phyloP scores from a whole-genome alignment of 2,329 filamentous ascomycete genomes.

The Colletotrichum brevisporum region DNA sequence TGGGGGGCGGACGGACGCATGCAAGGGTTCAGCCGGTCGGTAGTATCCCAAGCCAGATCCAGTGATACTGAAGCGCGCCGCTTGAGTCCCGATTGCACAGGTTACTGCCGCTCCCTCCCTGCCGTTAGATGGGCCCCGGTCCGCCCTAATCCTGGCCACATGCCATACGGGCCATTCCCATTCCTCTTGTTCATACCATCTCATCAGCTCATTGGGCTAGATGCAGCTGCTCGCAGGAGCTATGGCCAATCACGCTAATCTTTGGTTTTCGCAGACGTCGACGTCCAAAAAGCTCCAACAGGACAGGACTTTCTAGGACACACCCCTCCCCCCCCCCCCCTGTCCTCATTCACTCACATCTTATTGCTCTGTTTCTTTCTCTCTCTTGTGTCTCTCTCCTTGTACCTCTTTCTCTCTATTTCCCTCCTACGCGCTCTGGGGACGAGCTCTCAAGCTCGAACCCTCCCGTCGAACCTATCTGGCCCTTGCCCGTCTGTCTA shows the following conservation, averaged over 20 bases:
- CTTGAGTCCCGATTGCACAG: conserved; percentile 40
- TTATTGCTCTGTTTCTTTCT: neutral
- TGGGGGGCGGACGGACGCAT: conserved; percentile 37
- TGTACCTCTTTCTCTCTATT: neutral
- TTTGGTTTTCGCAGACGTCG: conserved; percentile 35
- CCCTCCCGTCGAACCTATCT: conserved; percentile 8
- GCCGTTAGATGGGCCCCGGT: conserved; percentile 38
- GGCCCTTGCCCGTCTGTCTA: too few relatives aligned
- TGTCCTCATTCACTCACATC: neutral
- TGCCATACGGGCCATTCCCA: conserved; percentile 33
- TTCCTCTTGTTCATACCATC: conserved; percentile 36
- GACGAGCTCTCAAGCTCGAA: conserved; percentile 7
- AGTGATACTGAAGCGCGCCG: conserved; percentile 38
- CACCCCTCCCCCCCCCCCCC: too few relatives aligned
- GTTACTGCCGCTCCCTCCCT: conserved; percentile 39
- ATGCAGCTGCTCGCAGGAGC: conserved; percentile 35
- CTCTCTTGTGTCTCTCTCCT: neutral
- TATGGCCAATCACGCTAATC: conserved; percentile 42
- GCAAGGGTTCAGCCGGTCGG: conserved; percentile 42
- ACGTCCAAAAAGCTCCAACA: conserved; percentile 10
- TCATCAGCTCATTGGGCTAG: conserved; percentile 37
- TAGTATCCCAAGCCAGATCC: conserved; percentile 39
- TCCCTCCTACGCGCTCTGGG: neutral
- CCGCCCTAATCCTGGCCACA: conserved; percentile 37
- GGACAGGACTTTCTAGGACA: neutral